Base-by-base conservation (phyloP, 2,329 filamentous ascomycete genomes). In the Paecilomyces sp. region DNA sequence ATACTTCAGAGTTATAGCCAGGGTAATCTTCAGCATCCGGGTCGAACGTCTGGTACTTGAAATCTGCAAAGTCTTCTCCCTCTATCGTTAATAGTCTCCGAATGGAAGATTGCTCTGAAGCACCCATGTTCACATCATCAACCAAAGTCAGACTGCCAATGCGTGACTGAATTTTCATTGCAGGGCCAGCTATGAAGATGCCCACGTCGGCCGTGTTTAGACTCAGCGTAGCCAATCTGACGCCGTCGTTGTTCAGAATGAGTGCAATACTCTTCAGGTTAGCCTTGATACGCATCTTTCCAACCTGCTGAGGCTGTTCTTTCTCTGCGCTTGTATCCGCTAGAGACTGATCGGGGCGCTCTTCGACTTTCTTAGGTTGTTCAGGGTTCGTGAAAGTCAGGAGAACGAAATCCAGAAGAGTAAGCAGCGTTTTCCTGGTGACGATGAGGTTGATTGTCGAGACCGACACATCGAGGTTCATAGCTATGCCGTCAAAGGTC, bases 381-480 rank as follows among this genome's bases (percentile, higher is more conserved):
- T 81, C 81, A 7, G 81, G 82, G 62, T 82, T 85, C 0, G 93
- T 88, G 68, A 99, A 99, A 0, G 94, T 99, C 50, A 92, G 82
- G 18, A 99, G 85, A 34, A 97, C 88, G 68, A 99, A 99, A 72
- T 99, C 94, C 52, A 99, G 78, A 0, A 99, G 79, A 0, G 93
- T 99, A 57, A 99, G 81, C 2, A 99, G 79, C 0, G 95, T 99
- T 75, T 89, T 93, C 64, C 95, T 83, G 0, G 95, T 99, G 8
- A 99, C 92, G 34, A 99, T 86, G 24, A 99, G 75, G 71, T 97
- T 97, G 77, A 99, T 96, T 0, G 94, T 99, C 0, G 94, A 97
- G 12, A 99, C 87, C 0, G 88, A 87, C 1, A 94, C 88, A 62
- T 95, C 91, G 53, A 99, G 83, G 67, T 99, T 97, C 30, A 89